Conservation (phyloP, 2,329 filamentous ascomycete species). For the Colletotrichum lindemuthianum region DNA sequence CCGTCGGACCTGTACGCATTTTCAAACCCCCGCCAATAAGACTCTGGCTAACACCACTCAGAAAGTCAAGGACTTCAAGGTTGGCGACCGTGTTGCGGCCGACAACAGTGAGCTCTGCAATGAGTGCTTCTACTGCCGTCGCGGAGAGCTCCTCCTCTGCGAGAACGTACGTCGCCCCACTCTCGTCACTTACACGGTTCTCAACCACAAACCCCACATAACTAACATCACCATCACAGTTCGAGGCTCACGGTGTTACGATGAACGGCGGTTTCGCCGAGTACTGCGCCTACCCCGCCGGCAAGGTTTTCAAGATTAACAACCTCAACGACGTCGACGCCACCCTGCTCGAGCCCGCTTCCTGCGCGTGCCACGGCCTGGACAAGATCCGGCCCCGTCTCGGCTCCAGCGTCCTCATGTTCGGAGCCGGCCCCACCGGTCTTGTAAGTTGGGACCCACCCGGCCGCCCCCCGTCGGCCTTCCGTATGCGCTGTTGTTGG, state of each 20-base stretch:
- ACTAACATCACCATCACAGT: slow-evolving; percentile 44
- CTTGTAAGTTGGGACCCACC: slow-evolving; percentile 53
- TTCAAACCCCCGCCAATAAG: neutral
- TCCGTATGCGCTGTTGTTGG: neutral
- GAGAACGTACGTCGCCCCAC: slow-evolving; percentile 58
- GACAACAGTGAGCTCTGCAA: slow-evolving; percentile 75
- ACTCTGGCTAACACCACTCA: slow-evolving; percentile 36
- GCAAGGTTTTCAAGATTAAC: slow-evolving; percentile 71
- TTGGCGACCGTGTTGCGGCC: slow-evolving; percentile 72
- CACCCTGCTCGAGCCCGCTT: slow-evolving; percentile 75
- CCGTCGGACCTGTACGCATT: slow-evolving; percentile 55
- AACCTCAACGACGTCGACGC: slow-evolving; percentile 75
- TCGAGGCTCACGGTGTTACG: slow-evolving; percentile 73
- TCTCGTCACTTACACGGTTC: slow-evolving; percentile 7
- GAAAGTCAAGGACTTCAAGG: slow-evolving; percentile 67
- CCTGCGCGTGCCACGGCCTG: slow-evolving; percentile 76
- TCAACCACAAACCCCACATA: neutral
- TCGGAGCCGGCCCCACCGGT: slow-evolving; percentile 74
- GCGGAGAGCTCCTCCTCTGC: slow-evolving; percentile 74
- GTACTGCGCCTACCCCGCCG: slow-evolving; percentile 66
- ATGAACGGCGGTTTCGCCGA: slow-evolving; percentile 79
- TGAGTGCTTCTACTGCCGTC: slow-evolving; percentile 78
- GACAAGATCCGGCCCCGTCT: slow-evolving; percentile 75
- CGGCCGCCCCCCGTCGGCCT: slow-evolving; percentile 30
- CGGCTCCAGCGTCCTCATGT: slow-evolving; percentile 72